phyloP scores from a whole-genome alignment of 2,329 filamentous ascomycete species.

The Aspergillus calidoustus region DNA sequence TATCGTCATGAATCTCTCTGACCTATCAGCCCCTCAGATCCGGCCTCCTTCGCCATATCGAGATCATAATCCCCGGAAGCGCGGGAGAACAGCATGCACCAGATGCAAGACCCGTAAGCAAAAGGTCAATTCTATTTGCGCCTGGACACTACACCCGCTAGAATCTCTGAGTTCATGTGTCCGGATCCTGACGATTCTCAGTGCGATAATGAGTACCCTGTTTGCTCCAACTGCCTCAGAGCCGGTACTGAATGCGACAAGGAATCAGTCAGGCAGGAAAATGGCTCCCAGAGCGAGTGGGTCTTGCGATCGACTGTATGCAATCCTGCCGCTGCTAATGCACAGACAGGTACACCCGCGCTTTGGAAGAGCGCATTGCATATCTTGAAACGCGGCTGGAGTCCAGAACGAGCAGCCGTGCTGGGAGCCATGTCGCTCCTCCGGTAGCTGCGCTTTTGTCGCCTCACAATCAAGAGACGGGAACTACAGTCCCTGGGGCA shows the following conservation, averaged over 20 bases:
- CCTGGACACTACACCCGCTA: neutral
- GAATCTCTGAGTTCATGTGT: neutral
- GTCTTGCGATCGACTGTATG: slow-evolving; percentile 7
- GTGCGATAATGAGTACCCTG: slow-evolving; percentile 53
- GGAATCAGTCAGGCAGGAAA: slow-evolving; percentile 45
- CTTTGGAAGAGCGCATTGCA: slow-evolving; percentile 48
- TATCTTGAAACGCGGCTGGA: slow-evolving; percentile 45
- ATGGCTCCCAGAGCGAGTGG: slow-evolving; percentile 42
- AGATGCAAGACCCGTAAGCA: slow-evolving; percentile 54
- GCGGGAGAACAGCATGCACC: slow-evolving; percentile 51
- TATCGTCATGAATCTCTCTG: slow-evolving; percentile 26
- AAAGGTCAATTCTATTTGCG: slow-evolving; percentile 37
- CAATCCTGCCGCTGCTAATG: slow-evolving; percentile 15
- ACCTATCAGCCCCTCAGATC: slow-evolving; percentile 26
- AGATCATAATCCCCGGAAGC: slow-evolving; percentile 50
- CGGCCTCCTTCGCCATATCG: slow-evolving; percentile 30
- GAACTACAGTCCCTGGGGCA: slow-evolving; percentile 20
- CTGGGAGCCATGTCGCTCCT: slow-evolving; percentile 22
- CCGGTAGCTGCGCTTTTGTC: slow-evolving; percentile 31
- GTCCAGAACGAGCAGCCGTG: slow-evolving; percentile 21
- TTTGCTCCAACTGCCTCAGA: slow-evolving; percentile 52
- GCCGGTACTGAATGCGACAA: slow-evolving; percentile 51
- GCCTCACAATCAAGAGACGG: slow-evolving; percentile 27
- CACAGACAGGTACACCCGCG: slow-evolving; percentile 45
- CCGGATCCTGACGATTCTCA: slow-evolving; percentile 21